Base-by-base conservation (phyloP, 1,139 yeast genomes). In the Petasospora fabianii region DNA sequence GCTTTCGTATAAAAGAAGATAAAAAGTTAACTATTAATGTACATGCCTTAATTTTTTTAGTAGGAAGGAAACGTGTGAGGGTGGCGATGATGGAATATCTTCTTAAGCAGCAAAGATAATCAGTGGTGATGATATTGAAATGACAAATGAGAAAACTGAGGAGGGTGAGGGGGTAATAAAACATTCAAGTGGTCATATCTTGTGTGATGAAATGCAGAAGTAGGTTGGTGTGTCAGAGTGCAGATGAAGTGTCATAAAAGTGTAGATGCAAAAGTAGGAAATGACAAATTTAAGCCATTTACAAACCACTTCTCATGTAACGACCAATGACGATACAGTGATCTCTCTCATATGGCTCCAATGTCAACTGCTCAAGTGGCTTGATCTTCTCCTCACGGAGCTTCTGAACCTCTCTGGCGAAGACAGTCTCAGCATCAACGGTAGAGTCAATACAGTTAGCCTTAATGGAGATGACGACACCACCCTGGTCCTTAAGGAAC, bases 361-460 rank as follows among this genome's bases (percentile, higher is more conserved):
- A 78, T 42, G 98, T 92, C 69, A 92, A 81, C 76, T 92, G 98
- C 73, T 92, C 98, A 64, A 90, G 75, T 53, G 98, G 98, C 75
- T 92, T 92, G 69, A 92, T 85, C 71, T 96, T 84, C 76, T 92
- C 98, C 71, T 90, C 97, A 74, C 97, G 85, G 71, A 92, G 80
- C 71, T 92, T 92, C 72, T 92, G 97, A 47, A 92, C 97, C 75
- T 92, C 98, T 75, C 97, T 87, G 50, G 98, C 97, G 65, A 92
- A 92, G 50, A 92, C 98, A 47, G 97, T 90, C 76, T 92, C 97
- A 54, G 98, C 98, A 65, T 90, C 97, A 47, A 92, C 97, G 48
- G 98, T 92, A 39, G 97, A 92, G 72, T 92, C 98, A 66, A 92
- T 92, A 87, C 97, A 92, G 87, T 92, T 92, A 59, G 98, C 97